Evolutionary conservation across 2,329 filamentous ascomycete genomes (phyloP), one percentile per base, ranked within the genome.

Genomic region (Nigrospora oryzae): DNA sequence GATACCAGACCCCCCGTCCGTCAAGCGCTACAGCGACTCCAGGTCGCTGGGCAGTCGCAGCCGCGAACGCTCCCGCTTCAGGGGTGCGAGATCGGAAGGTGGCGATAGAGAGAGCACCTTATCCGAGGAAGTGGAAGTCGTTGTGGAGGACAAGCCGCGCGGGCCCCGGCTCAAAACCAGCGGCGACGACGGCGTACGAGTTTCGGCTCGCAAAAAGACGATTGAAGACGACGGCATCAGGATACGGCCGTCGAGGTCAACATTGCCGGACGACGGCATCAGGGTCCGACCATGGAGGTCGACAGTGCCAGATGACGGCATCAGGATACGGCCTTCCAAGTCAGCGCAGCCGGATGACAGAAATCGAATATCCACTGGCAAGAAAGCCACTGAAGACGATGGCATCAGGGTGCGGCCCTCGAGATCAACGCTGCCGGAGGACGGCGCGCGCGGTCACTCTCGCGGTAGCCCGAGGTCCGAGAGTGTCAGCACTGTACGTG

Each of bases 181-280:
- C 14, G 53, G 39, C 42, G 61, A 69, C 45, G 66, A 71, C 46
- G 69, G 69, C 2, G 71, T 71, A 35, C 64, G 71, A 16, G 64
- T 75, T 16, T 66, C 53, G 11, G 68, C 66, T 16, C 52, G 58
- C 33, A 56, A 53, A 32, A 64, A 61, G 40, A 59, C 52, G 43
- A 40, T 48, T 11, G 55, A 58, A 16, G 46, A 49, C 16, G 52
- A 54, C 43, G 52, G 52, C 19, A 51, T 44, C 15, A 33, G 46
- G 23, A 43, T 51, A 32, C 45, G 23, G 37, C 50, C 45, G 35
- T 49, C 40, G 31, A 46, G 40, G 31, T 28, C 23, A 28, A 28
- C 23, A 10, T 28, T 28, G 23, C 23, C 23, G 19, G 32, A 8
- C n/a, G 12, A 28, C 14, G 36, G 11, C 7, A 17, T 14, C 28